A percentile compares a stretch with the other conserved stretches of the same genome.
phyloP scores from a whole-genome alignment of 352 stramenopile species.

The Globisporangium alternatum region DNA sequence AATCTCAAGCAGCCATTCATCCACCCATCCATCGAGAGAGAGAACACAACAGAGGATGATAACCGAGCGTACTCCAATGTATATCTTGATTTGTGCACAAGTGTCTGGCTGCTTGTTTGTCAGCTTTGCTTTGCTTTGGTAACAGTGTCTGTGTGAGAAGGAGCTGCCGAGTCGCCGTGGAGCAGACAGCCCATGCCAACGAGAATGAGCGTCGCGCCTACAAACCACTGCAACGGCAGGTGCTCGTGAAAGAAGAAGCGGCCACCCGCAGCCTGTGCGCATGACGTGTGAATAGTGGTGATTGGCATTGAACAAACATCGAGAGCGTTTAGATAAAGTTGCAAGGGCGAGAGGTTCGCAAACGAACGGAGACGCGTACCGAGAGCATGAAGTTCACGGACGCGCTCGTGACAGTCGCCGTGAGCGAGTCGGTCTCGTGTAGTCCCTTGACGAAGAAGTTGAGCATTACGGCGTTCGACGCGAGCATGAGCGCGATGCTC shows the following conservation, averaged over 20 bases:
- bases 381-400: slow-evolving; percentile 83
- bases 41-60: background rate
- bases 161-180: slow-evolving; percentile 41
- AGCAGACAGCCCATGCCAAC: slow-evolving; percentile 64
- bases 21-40: background rate
- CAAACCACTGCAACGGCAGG: slow-evolving; percentile 69
- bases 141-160: background rate
- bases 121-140: slow-evolving; percentile 24
- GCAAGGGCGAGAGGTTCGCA: background rate
- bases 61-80: slow-evolving; percentile 5
- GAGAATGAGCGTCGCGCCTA: slow-evolving; percentile 71
- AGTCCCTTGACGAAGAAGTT: slow-evolving; percentile 78
- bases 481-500: slow-evolving; percentile 71
- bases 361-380: too few species aligned
- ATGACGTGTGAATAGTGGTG: background rate
- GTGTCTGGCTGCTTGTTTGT: background rate
- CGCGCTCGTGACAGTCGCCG: slow-evolving; percentile 77
- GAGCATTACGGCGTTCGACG: slow-evolving; percentile 73
- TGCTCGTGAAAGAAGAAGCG: slow-evolving; percentile 67
- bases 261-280: slow-evolving; percentile 42
- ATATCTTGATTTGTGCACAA: slow-evolving; percentile 14
- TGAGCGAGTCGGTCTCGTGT: slow-evolving; percentile 85
- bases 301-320: background rate
- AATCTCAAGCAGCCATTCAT: background rate
- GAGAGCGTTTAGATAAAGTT: background rate